Base-by-base conservation (phyloP, 116 monocot species). In the Trichopus zeylanicus region DNA sequence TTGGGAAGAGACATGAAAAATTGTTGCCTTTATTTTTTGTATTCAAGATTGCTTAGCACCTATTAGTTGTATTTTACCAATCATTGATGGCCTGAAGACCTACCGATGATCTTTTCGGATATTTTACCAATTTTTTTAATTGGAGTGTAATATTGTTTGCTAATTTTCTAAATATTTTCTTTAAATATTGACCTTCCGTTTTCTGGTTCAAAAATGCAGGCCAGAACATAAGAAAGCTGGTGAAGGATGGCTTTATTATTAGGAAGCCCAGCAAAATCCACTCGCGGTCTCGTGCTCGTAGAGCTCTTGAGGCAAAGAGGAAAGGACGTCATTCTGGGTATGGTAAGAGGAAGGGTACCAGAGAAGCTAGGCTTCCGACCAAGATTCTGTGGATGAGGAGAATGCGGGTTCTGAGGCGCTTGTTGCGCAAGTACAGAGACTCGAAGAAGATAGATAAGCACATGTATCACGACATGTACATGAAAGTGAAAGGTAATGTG, bases 381-480 rank as follows among this genome's bases (percentile, higher is more conserved):
- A 86, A 86, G 63, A 55, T 78, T 29, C 71, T 86, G 4, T 86
- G 86, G 86, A 86, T 86, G 86, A 59, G 86, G 21, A 77, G 86
- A 48, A 77, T 86, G 86, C 66, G 86, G 19, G 81, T 86, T 6
- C 58, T 86, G 27, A 77, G 86, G 67, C 80, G 86, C 48, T 53
- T 86, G 37, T 68, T 86, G 29, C 58, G 68, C 23, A 86, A 81
- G 53, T 86, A 86, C 58, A 57, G 86, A n/a, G 86, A 86, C 34
- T 61, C 86, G 0, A 81, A 81, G 68, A 86, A 81, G 65, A 86
- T 86, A 37, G 86, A 86, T 54, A 80, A 65, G 64, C 81, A 86
- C 64, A 86, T 86, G 81, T 86, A 86, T 26, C 86, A 86, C 39
- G 81, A 81, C 53, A 81, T 77, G 81, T 81, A 86, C 53, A 81